Evolutionary conservation across 176 grass and related monocot genomes (phyloP), one percentile per base, ranked within the genome.

Genomic region (Avena eriantha): DNA sequence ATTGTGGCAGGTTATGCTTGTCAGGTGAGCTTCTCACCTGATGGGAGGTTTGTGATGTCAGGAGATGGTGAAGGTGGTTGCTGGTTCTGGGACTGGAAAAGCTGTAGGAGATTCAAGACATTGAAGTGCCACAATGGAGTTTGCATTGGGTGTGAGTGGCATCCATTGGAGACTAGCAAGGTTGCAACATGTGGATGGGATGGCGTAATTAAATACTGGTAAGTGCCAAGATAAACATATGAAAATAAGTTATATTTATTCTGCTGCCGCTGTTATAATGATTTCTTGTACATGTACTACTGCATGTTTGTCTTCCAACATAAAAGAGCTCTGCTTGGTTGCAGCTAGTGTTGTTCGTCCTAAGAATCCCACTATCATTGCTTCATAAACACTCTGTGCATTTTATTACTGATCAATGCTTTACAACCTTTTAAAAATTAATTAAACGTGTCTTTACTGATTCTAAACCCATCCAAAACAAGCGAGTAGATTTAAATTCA

Each of bases 71-170:
- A 99, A 78, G 97, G 97, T 54, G 94, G 92, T 72, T 94, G 94
- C 80, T 99, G 97, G 97, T 99, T 99, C 69, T 99, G 97, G 97
- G 97, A 99, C 71, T 99, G 97, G 97, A 99, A 99, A 87, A 96
- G 92, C 78, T 94, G 97, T 58, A 96, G 90, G 75, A 93, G 92
- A 50, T 94, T 96, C 74, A 91, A 93, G 80, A 99, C 94, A 21
- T 78, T 99, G 31, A 96, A 85, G 85, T 99, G 97, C 71, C 97
- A 99, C 77, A 93, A 96, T 0, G 92, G 90, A 22, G 97, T 99
- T 64, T 99, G 97, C 81, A 99, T 99, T 81, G 97, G 97, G 61
- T 96, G 92, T 9, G 97, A 93, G 83, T 99, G 97, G 97, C 97
- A 99, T 86, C 97, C 97, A 35, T 84, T 99, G 76, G 97, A 99